These are phyloP conservation scores for Plasmodium blacklocki DNA, from an alignment of 169 alveolate genomes.

Conservation along the genomic window DNA sequence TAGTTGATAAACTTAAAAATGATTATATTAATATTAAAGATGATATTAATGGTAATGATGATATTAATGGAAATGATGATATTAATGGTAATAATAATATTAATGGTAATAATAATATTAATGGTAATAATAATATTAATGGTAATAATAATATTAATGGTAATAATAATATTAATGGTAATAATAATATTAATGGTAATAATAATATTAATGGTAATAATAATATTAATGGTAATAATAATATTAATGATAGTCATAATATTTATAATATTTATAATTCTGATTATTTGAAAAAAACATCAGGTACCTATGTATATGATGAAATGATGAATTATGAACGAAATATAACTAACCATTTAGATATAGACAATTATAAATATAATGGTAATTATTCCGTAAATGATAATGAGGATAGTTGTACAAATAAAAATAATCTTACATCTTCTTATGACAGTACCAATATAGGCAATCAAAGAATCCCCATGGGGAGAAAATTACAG, in stretches of 20 bases:
- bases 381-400: background rate
- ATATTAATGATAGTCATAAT: background rate
- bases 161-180: background rate
- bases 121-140: background rate
- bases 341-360: no score
- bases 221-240: background rate
- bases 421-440: slow-evolving; percentile 6
- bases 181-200: background rate
- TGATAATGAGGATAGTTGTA: background rate
- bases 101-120: background rate
- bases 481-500: background rate
- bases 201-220: background rate
- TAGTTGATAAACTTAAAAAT: background rate
- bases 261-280: background rate
- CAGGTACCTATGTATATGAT: no score
- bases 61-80: background rate
- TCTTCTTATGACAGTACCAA: background rate
- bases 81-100: background rate
- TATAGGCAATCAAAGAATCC: background rate
- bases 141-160: background rate
- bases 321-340: no score
- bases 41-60: background rate
- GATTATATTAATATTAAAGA: background rate
- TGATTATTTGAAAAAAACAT: background rate
- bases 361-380: background rate